A percentile compares a stretch with the other conserved stretches of the same genome.
phyloP scores from a whole-genome alignment of 306 rosid genomes.

The Medicago lupulina region DNA sequence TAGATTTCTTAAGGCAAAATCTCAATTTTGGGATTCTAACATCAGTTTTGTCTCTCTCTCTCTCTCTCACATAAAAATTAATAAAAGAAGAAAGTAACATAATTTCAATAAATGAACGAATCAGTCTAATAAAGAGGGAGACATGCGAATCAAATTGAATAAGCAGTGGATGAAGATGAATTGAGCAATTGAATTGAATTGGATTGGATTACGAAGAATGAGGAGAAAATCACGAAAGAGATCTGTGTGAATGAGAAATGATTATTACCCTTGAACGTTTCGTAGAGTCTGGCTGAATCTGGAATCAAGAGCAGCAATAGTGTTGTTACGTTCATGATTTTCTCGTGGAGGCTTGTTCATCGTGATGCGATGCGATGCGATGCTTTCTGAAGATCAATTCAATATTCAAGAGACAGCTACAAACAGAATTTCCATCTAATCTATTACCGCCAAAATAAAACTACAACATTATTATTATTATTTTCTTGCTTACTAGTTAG shows the following conservation, averaged over 20 bases:
- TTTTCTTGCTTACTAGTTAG: too few relatives aligned
- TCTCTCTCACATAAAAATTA: too few relatives aligned
- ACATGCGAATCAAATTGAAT: not conserved
- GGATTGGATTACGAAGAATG: not conserved
- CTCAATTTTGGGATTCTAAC: too few relatives aligned
- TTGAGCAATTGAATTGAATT: not conserved
- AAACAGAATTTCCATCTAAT: not conserved
- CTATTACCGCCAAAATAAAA: slow-evolving; percentile 2
- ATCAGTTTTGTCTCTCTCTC: too few relatives aligned
- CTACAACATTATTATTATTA: not conserved
- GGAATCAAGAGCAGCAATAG: slow-evolving; percentile 52
- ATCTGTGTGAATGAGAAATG: slow-evolving; percentile 26
- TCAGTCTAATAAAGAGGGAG: too few relatives aligned
- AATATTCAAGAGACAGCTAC: not conserved
- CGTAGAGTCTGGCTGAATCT: slow-evolving; percentile 93
- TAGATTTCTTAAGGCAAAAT: too few relatives aligned
- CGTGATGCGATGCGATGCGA: too few relatives aligned
- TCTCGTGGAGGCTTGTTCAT: slow-evolving; percentile 28
- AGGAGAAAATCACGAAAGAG: not conserved
- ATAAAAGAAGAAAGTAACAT: too few relatives aligned
- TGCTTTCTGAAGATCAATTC: not conserved
- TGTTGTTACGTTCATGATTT: slow-evolving; percentile 15
- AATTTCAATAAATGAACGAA: too few relatives aligned
- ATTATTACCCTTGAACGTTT: slow-evolving; percentile 86
- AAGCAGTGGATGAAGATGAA: not conserved